A percentile compares a stretch with the other conserved stretches of the same genome.
phyloP scores from a whole-genome alignment of 2,329 filamentous ascomycete species.

The Periconia macrospinosa region DNA sequence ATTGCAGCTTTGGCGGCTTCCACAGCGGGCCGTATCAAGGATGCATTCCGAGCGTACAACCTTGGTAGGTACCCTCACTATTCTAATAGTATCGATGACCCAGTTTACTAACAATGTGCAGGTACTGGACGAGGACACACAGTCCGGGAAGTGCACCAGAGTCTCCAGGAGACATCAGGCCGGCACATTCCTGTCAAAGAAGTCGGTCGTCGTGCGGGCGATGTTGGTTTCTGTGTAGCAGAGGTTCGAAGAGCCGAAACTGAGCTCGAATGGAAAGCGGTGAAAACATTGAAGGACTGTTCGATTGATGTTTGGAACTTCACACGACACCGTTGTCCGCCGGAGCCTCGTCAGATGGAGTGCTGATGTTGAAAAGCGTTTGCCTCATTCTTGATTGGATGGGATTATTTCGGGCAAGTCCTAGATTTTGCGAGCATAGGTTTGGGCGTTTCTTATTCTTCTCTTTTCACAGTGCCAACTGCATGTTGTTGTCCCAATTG shows the following conservation, averaged over 20 bases:
- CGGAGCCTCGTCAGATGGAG: conserved; percentile 6
- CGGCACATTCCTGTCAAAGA: conserved; percentile 39
- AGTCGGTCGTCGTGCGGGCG: conserved; percentile 43
- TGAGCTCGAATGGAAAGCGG: conserved; percentile 44
- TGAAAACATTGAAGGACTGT: conserved; percentile 41
- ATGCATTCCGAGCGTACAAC: conserved; percentile 45
- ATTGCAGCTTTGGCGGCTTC: conserved; percentile 58
- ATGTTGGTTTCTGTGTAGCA: conserved; percentile 47
- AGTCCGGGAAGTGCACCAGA: conserved; percentile 46
- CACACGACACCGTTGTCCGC: conserved; percentile 29
- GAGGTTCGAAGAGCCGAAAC: conserved; percentile 42
- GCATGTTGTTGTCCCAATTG: conserved; percentile 8
- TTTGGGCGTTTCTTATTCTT: conserved; percentile 14
- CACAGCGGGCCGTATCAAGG: conserved; percentile 31
- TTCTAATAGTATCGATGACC: not conserved
- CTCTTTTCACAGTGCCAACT: conserved; percentile 4
- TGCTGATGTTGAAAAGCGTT: conserved; percentile 14
- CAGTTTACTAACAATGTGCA: conserved; percentile 16
- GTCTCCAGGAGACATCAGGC: conserved; percentile 41
- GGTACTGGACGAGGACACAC: conserved; percentile 48
- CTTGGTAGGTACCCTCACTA: conserved; percentile 28
- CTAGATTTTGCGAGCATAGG: conserved; percentile 17
- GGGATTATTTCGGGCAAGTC: conserved; percentile 12
- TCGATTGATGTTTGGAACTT: conserved; percentile 45
- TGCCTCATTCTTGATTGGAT: not conserved